A percentile compares a stretch with the other conserved stretches of the same genome.
phyloP scores from a whole-genome alignment of 2,329 filamentous ascomycete species.

The Aspergillus luchuensis region DNA sequence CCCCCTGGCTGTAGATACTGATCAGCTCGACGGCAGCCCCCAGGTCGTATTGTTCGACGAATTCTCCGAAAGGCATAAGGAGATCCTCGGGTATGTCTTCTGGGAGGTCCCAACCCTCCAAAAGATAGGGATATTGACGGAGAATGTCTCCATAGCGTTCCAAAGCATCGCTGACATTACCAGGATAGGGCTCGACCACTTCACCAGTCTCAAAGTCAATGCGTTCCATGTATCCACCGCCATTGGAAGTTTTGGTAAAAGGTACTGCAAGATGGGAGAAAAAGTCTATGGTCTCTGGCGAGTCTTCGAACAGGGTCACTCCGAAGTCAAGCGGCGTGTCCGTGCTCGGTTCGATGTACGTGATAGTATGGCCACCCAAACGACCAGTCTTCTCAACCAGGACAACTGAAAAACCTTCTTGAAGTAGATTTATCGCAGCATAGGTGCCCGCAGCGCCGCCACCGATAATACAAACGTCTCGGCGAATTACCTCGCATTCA shows the following conservation, averaged over 20 bases:
- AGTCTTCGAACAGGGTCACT: slow-evolving; percentile 29
- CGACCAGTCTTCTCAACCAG: slow-evolving; percentile 29
- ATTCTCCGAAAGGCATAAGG: slow-evolving; percentile 32
- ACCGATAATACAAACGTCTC: slow-evolving; percentile 34
- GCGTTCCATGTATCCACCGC: neutral
- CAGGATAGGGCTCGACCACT: slow-evolving; percentile 14
- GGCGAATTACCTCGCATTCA: slow-evolving; percentile 13
- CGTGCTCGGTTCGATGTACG: slow-evolving; percentile 26
- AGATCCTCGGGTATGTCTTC: slow-evolving; percentile 34
- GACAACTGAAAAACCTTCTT: slow-evolving; percentile 28
- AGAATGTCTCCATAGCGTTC: slow-evolving; percentile 20
- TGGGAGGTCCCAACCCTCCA: slow-evolving; percentile 27
- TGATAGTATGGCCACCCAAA: slow-evolving; percentile 33
- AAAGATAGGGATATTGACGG: slow-evolving; percentile 28
- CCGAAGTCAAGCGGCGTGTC: slow-evolving; percentile 31
- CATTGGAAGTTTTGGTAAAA: neutral
- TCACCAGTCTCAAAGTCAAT: slow-evolving; percentile 29
- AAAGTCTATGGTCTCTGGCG: slow-evolving; percentile 21
- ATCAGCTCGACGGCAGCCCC: slow-evolving; percentile 23
- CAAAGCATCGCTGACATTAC: slow-evolving; percentile 14
- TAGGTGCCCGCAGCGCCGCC: slow-evolving; percentile 34
- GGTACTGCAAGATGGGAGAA: slow-evolving; percentile 28
- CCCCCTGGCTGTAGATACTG: slow-evolving; percentile 21
- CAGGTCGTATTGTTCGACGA: slow-evolving; percentile 30
- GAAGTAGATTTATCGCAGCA: slow-evolving; percentile 30